Evolutionary conservation across 2,329 filamentous ascomycete species (phyloP).

Genomic region (Cytospora leucostoma): DNA sequence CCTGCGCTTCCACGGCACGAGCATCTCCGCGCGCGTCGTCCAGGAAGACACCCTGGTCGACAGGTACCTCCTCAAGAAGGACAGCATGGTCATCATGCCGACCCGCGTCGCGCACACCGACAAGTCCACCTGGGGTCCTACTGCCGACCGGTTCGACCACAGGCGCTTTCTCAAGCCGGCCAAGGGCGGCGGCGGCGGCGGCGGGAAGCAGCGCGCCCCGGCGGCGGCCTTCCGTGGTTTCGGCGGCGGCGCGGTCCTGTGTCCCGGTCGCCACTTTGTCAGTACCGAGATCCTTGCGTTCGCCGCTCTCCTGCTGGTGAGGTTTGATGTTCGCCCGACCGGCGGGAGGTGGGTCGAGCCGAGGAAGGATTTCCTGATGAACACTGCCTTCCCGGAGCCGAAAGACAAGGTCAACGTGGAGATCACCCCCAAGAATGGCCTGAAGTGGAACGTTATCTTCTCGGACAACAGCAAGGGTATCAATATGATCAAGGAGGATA

Average conservation of each 20-base stretch:
- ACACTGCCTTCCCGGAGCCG: no score
- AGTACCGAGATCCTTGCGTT: conserved; percentile 27
- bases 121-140: not conserved
- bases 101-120: not conserved
- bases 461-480: no score
- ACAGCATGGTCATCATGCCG: conserved; percentile 9
- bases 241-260: conserved; percentile 7
- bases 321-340: conserved; percentile 29
- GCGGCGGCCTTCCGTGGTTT: conserved; percentile 39
- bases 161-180: not conserved
- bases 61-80: conserved; percentile 24
- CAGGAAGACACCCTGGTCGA: conserved; percentile 12
- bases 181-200: not conserved
- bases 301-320: conserved; percentile 30
- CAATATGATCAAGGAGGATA: no score
- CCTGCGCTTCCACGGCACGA: conserved; percentile 39
- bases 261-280: conserved; percentile 17
- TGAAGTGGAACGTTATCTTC: no score
- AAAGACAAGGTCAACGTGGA: no score
- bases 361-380: no score
- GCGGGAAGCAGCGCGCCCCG: not conserved
- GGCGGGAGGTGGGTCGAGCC: conserved; percentile 11
- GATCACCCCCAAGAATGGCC: no score
- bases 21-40: conserved; percentile 31
- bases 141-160: conserved; percentile 1